phyloP scores from a whole-genome alignment of 2,329 filamentous ascomycete genomes.

The Teratosphaeria zuluensis region DNA sequence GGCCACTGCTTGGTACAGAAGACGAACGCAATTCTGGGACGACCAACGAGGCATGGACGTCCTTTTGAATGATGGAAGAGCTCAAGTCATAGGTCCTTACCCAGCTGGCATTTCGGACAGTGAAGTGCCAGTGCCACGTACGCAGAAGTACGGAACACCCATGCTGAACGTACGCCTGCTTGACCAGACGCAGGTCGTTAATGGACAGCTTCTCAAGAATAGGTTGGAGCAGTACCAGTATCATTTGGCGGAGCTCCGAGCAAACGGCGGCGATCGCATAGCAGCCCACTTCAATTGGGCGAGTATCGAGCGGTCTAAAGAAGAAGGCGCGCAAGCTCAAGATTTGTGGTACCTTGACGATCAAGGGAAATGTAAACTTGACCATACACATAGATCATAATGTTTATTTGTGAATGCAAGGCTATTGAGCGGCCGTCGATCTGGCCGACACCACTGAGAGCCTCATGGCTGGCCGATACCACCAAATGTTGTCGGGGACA shows the following conservation, averaged over 20 bases:
- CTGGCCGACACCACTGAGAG: too few species aligned
- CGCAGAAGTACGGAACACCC: neutral
- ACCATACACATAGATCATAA: neutral
- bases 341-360: constrained; percentile 1
- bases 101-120: constrained; percentile 4
- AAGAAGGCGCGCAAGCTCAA: neutral
- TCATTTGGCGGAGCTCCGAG: neutral
- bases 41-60: constrained; percentile 10
- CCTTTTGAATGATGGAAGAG: constrained; percentile 8
- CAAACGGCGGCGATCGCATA: neutral
- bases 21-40: neutral
- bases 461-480: too few species aligned
- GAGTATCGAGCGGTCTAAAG: neutral
- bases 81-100: constrained; percentile 3
- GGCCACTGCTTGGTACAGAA: neutral
- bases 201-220: constrained; percentile 7
- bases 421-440: neutral
- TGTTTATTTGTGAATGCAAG: neutral
- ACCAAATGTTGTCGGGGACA: too few species aligned
- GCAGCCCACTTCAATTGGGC: neutral
- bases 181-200: constrained; percentile 8
- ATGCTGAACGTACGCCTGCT: constrained; percentile 4
- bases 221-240: neutral
- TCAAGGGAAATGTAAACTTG: neutral
- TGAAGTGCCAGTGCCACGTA: constrained; percentile 1